These are phyloP conservation scores for Stachybotrys chartarum DNA, from an alignment of 2,329 filamentous ascomycete species.

Conservation along the genomic window DNA sequence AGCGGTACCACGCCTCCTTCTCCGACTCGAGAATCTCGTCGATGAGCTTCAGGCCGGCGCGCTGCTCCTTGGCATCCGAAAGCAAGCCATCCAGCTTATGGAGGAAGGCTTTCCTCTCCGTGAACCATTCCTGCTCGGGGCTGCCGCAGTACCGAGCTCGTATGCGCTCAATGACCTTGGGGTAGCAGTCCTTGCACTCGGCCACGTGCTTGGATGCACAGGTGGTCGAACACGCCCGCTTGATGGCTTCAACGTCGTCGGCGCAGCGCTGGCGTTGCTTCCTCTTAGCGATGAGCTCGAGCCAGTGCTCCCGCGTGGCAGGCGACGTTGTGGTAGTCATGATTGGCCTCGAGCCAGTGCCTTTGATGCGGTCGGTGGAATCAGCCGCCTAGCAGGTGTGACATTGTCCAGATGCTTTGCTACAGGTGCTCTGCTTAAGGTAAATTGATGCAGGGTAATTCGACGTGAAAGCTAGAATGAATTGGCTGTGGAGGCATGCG, in stretches of 20 bases:
- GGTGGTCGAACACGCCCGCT: conserved; percentile 31
- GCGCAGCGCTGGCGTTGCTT: conserved; percentile 26
- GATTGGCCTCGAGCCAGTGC: not conserved
- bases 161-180: conserved; percentile 38
- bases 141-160: conserved; percentile 26
- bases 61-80: conserved; percentile 35
- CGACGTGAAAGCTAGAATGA: no score
- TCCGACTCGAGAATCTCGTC: conserved; percentile 44
- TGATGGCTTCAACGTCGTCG: conserved; percentile 34
- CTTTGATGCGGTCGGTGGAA: not conserved
- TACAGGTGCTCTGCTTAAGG: not conserved
- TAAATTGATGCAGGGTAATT: no score
- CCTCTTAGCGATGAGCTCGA: conserved; percentile 25
- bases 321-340: not conserved
- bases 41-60: conserved; percentile 35
- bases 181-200: conserved; percentile 42
- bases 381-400: not conserved
- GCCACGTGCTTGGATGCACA: conserved; percentile 34
- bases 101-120: conserved; percentile 39
- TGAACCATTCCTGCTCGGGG: conserved; percentile 42
- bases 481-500: no score
- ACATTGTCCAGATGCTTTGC: not conserved
- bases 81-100: conserved; percentile 42
- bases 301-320: conserved; percentile 24
- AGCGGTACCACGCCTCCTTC: conserved; percentile 47